phyloP scores from a whole-genome alignment of 257 asterid species.

The Schizonepeta tenuifolia region DNA sequence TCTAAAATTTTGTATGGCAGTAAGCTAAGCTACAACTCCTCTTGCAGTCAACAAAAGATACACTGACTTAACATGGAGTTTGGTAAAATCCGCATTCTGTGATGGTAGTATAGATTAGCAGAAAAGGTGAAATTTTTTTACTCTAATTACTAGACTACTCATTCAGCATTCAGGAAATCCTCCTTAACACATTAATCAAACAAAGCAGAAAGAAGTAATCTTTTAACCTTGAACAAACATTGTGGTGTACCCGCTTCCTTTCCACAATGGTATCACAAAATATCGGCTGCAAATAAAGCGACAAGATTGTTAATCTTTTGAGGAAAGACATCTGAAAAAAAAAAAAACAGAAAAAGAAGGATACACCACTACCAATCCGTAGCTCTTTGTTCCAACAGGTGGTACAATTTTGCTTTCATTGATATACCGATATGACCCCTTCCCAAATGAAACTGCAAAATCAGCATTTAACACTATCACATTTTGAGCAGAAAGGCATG shows the following conservation, averaged over 20 bases:
- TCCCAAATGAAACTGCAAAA: constrained; percentile 86
- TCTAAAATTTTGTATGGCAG: not conserved
- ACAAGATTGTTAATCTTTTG: constrained; percentile 18
- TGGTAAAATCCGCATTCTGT: not conserved
- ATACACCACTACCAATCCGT: constrained; percentile 58
- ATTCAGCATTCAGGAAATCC: constrained; percentile 12
- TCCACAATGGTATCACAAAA: constrained; percentile 93
- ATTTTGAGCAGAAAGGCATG: constrained; percentile 20
- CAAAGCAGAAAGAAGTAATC: constrained; percentile 20
- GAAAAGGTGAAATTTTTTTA: not conserved
- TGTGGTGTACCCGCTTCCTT: constrained; percentile 86
- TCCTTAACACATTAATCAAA: constrained; percentile 15
- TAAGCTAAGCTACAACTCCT: not conserved
- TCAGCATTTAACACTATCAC: constrained; percentile 29
- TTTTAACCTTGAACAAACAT: constrained; percentile 87
- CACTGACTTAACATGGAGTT: not conserved
- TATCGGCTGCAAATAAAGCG: constrained; percentile 62
- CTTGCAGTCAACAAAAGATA: not conserved
- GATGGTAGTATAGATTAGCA: not conserved
- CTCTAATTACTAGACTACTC: not conserved
- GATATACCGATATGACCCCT: constrained; percentile 93
- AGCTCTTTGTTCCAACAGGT: constrained; percentile 77
- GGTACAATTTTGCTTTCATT: constrained; percentile 67
- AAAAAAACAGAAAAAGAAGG: not conserved
- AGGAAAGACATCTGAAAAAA: constrained; percentile 19